A percentile compares a stretch with the other conserved stretches of the same genome.
Conservation (phyloP, 129 eudicot species). For the carrot (Daucus carota) region DNA sequence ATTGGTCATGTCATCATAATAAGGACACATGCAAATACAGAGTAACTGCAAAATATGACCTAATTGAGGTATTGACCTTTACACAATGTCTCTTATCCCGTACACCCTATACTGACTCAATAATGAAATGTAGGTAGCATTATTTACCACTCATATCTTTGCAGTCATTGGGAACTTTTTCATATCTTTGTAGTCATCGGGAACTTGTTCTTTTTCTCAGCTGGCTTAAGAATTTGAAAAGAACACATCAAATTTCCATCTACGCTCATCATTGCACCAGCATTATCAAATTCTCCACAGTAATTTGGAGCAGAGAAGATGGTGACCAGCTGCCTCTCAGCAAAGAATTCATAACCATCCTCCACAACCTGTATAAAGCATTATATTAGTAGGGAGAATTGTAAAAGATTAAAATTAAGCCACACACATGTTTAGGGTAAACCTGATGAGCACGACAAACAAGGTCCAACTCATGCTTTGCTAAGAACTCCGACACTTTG, state of each 20-base stretch:
- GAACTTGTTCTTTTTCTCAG: neutral
- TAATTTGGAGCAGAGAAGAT: conserved; percentile 16
- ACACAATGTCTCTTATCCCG: too few species aligned
- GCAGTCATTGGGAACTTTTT: too few species aligned
- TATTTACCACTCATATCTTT: too few species aligned
- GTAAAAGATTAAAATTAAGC: too few species aligned
- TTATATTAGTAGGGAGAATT: too few species aligned
- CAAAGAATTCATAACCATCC: conserved; percentile 30
- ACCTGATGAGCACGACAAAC: conserved; percentile 93
- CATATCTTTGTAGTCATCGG: too few species aligned
- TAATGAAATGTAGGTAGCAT: too few species aligned
- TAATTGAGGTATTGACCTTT: too few species aligned
- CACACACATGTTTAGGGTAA: neutral
- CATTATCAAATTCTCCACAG: conserved; percentile 24
- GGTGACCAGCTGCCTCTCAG: conserved; percentile 23
- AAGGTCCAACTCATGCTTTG: conserved; percentile 70
- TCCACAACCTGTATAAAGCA: conserved; percentile 17
- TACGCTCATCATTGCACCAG: conserved; percentile 25
- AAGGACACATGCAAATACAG: too few species aligned
- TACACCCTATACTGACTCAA: too few species aligned
- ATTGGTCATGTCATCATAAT: too few species aligned
- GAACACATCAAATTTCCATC: conserved; percentile 24
- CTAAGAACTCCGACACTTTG: conserved; percentile 62
- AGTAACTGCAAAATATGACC: too few species aligned
- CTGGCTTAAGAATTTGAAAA: conserved; percentile 24